Conservation (phyloP, 208 protist species). For the Crithidia mellificae region DNA sequence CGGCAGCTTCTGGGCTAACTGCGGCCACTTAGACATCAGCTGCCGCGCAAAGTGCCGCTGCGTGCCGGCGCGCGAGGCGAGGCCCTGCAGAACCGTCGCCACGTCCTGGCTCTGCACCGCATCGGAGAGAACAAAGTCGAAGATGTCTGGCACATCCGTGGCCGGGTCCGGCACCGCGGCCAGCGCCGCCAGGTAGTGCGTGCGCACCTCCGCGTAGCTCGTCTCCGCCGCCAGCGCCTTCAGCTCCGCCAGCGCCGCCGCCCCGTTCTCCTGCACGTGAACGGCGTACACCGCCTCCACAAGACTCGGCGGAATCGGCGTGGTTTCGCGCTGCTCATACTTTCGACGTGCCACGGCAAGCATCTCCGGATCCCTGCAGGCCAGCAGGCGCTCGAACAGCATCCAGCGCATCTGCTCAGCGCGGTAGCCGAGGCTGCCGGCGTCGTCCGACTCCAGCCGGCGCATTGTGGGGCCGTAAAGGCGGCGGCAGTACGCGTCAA, state of each 20-base stretch:
- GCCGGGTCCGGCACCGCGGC: constrained; percentile 35
- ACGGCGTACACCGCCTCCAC: constrained; percentile 46
- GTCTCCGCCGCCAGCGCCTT: constrained; percentile 42
- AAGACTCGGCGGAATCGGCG: constrained; percentile 57
- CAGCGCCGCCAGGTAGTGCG: constrained; percentile 57
- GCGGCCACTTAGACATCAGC: constrained; percentile 45
- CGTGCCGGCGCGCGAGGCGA: constrained; percentile 38
- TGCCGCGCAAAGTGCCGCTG: constrained; percentile 37
- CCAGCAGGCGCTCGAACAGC: constrained; percentile 54
- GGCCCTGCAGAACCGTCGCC: constrained; percentile 43
- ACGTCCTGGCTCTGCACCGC: constrained; percentile 69
- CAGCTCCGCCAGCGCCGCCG: constrained; percentile 47
- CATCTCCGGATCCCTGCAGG: constrained; percentile 33
- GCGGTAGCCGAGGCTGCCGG: constrained; percentile 36
- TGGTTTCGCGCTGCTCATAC: constrained; percentile 41
- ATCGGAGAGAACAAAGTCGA: constrained; percentile 70
- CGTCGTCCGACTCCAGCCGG: constrained; percentile 37
- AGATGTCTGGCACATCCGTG: constrained; percentile 40
- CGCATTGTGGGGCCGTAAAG: constrained; percentile 55
- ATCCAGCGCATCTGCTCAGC: constrained; percentile 41
- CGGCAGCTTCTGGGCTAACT: constrained; percentile 49
- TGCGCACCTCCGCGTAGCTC: constrained; percentile 53
- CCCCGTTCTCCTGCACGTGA: constrained; percentile 43
- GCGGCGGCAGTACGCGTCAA: constrained; percentile 55
- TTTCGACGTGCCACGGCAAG: constrained; percentile 38